A percentile compares a stretch with the other conserved stretches of the same genome.
These are phyloP conservation scores for Simmondsia chinensis DNA, from an alignment of 148 eudicot genomes.

Conservation along the genomic window DNA sequence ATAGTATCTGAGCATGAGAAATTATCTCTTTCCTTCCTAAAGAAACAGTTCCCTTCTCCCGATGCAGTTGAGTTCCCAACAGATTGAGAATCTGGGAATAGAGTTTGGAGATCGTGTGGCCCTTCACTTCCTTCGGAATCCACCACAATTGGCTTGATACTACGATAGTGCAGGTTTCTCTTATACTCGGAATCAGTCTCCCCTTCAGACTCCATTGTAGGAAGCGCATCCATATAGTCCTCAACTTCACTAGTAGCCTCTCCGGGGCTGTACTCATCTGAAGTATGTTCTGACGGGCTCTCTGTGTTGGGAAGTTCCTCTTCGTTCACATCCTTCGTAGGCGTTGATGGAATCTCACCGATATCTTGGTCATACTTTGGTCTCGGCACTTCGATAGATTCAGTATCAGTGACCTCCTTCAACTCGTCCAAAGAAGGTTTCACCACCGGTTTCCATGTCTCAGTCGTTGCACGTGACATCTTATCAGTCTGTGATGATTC, in stretches of 20 bases:
- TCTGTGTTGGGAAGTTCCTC: constrained; percentile 35
- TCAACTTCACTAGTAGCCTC: constrained; percentile 74
- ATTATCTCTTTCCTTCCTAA: constrained; percentile 28
- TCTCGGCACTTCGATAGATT: constrained; percentile 9
- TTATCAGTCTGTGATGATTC: constrained; percentile 27
- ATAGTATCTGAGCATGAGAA: constrained; percentile 46
- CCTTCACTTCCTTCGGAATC: constrained; percentile 55
- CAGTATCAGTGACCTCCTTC: constrained; percentile 15
- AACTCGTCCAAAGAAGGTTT: constrained; percentile 23
- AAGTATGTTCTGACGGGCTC: constrained; percentile 28
- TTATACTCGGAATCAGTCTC: constrained; percentile 67
- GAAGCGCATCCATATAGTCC: constrained; percentile 76
- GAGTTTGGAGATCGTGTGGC: constrained; percentile 18
- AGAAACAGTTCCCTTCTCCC: constrained; percentile 38
- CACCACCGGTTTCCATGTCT: constrained; percentile 17
- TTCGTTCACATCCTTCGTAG: constrained; percentile 20
- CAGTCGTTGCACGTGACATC: constrained; percentile 31
- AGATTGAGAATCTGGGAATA: constrained; percentile 54
- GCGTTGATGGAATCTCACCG: constrained; percentile 12
- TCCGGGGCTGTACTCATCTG: constrained; percentile 42
- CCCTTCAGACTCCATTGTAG: constrained; percentile 71
- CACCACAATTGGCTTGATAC: constrained; percentile 19
- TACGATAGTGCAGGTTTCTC: constrained; percentile 13
- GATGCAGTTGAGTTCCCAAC: constrained; percentile 50
- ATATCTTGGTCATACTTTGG: constrained; percentile 11